phyloP scores from a whole-genome alignment of 306 rosid species.

The Lagenaria siceraria region DNA sequence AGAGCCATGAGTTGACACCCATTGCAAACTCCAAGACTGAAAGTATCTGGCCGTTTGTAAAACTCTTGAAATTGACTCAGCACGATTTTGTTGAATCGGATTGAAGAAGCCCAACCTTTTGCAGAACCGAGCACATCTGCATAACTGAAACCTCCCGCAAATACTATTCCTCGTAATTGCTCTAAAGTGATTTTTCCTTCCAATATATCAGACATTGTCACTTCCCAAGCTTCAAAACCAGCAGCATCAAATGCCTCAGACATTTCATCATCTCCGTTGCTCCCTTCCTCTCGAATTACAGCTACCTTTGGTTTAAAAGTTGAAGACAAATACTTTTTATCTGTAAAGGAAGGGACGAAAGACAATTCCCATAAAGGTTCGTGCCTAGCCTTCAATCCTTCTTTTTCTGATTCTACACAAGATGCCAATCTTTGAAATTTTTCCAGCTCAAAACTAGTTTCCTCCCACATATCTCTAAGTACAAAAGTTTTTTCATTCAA shows the following conservation, averaged over 20 bases:
- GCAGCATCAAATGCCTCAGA: slow-evolving; percentile 70
- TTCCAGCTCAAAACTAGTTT: slow-evolving; percentile 67
- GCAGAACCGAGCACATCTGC: slow-evolving; percentile 94
- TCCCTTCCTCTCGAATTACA: slow-evolving; percentile 85
- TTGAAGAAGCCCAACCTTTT: slow-evolving; percentile 80
- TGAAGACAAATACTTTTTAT: slow-evolving; percentile 35
- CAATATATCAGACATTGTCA: slow-evolving; percentile 78
- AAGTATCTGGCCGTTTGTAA: slow-evolving; percentile 64
- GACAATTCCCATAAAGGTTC: slow-evolving; percentile 66
- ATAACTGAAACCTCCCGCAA: slow-evolving; percentile 91
- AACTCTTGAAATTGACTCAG: slow-evolving; percentile 76
- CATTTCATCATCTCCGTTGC: slow-evolving; percentile 94
- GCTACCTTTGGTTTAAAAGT: slow-evolving; percentile 66
- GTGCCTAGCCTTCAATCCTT: slow-evolving; percentile 55
- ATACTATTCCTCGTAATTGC: slow-evolving; percentile 52
- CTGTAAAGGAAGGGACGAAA: slow-evolving; percentile 57
- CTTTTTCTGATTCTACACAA: slow-evolving; percentile 68
- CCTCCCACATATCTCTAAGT: slow-evolving; percentile 80
- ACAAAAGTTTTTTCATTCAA: slow-evolving; percentile 40
- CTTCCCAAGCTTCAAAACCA: slow-evolving; percentile 85
- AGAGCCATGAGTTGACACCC: slow-evolving; percentile 96
- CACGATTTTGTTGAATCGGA: slow-evolving; percentile 58
- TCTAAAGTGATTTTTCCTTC: slow-evolving; percentile 43
- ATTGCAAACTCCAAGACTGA: slow-evolving; percentile 86
- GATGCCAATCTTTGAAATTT: slow-evolving; percentile 64